Conservation (phyloP, 108 stramenopile species). For the Aurantiochytrium sp. region DNA sequence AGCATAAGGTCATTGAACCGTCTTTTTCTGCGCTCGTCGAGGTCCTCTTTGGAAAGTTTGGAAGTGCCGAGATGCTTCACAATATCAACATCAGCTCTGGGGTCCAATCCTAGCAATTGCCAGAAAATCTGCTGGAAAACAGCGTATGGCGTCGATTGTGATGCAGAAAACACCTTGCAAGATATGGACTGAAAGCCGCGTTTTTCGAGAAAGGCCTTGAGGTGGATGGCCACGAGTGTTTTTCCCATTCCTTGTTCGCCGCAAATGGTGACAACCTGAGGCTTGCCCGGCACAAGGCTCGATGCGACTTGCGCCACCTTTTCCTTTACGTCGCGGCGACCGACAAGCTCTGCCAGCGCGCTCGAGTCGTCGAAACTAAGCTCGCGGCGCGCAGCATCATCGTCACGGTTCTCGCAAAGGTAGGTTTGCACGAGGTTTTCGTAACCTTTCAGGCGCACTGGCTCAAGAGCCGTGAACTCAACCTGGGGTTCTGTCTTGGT, state of each 20-base stretch:
- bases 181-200: not conserved
- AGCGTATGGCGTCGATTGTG: not conserved
- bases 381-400: not conserved
- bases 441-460: not conserved
- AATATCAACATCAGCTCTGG: not conserved
- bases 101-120: not conserved
- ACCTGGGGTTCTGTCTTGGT: not conserved
- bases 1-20: not conserved
- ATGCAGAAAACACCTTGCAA: not conserved
- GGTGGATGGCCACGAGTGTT: not conserved
- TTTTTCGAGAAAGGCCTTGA: not conserved
- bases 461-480: not conserved
- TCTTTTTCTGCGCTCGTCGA: not conserved
- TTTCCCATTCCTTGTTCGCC: not conserved
- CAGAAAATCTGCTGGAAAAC: constrained; percentile 6
- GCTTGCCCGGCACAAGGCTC: too few relatives aligned
- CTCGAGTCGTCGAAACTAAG: not conserved
- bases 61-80: not conserved
- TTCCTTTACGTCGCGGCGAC: not conserved
- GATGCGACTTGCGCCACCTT: too few relatives aligned
- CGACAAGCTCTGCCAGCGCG: not conserved
- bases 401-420: not conserved
- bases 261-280: not conserved
- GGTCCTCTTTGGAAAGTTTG: not conserved
- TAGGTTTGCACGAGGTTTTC: not conserved